Evolutionary conservation across 169 alveolate genomes (phyloP).

Genomic region (Cryptosporidium xiaoi): DNA sequence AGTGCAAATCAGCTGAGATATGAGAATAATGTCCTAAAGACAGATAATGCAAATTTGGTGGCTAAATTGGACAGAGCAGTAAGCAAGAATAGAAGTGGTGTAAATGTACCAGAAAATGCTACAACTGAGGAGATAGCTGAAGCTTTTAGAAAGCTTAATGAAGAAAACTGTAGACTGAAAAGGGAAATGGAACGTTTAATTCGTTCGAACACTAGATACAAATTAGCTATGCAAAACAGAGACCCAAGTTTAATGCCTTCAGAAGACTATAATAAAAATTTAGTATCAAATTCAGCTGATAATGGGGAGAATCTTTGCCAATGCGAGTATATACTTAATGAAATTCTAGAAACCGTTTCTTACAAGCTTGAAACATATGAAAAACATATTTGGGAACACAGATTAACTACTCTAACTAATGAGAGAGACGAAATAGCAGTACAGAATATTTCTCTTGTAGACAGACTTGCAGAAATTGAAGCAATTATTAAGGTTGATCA

Average conservation of each 20-base stretch:
- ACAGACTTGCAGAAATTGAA: slow-evolving; percentile 66
- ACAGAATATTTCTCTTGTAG: slow-evolving; percentile 55
- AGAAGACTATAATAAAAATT: slow-evolving; percentile 23
- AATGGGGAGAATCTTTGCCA: slow-evolving; percentile 25
- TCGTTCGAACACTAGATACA: slow-evolving; percentile 52
- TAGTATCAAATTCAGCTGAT: background rate
- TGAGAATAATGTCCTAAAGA: slow-evolving; percentile 57
- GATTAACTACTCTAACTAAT: slow-evolving; percentile 40
- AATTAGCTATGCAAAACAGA: slow-evolving; percentile 66
- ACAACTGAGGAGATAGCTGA: slow-evolving; percentile 65
- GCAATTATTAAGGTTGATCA: slow-evolving; percentile 73
- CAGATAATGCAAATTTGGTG: slow-evolving; percentile 47
- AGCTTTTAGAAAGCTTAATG: slow-evolving; percentile 42
- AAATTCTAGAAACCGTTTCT: slow-evolving; percentile 53
- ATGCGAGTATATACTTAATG: slow-evolving; percentile 67
- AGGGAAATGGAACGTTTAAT: slow-evolving; percentile 72
- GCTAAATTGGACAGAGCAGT: slow-evolving; percentile 65
- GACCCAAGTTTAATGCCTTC: slow-evolving; percentile 61
- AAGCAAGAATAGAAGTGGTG: slow-evolving; percentile 61
- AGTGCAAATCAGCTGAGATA: slow-evolving; percentile 50
- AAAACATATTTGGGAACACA: slow-evolving; percentile 72
- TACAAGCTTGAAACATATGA: slow-evolving; percentile 68
- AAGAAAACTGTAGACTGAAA: slow-evolving; percentile 40
- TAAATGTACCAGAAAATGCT: slow-evolving; percentile 61
- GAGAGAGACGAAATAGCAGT: slow-evolving; percentile 74